Evolutionary conservation across 805 yeast genomes (phyloP).

Genomic region (Candida arabinofermentans): DNA sequence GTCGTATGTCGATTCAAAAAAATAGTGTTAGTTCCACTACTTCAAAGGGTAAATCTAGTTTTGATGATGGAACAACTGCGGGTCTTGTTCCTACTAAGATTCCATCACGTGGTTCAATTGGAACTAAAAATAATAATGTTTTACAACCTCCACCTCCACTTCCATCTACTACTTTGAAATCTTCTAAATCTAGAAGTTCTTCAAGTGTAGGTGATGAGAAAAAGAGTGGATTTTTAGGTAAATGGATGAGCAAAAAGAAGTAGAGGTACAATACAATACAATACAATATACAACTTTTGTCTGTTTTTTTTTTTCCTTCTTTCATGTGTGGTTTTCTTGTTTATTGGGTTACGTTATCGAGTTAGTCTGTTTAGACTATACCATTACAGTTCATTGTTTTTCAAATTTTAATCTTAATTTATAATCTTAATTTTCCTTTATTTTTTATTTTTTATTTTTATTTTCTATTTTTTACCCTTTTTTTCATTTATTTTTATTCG

Average conservation of each 20-base stretch:
- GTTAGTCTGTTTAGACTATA: too few species aligned
- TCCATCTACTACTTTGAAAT: too few species aligned
- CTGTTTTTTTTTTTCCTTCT: background rate
- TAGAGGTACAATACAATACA: background rate
- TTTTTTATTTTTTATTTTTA: background rate
- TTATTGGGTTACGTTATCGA: too few species aligned
- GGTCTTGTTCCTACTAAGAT: background rate
- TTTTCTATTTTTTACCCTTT: background rate
- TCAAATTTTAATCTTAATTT: too few species aligned
- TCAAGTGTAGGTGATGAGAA: background rate
- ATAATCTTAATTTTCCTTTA: too few species aligned
- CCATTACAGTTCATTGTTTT: too few species aligned
- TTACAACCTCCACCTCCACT: background rate
- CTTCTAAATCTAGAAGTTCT: conserved; percentile 1
- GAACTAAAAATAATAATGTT: background rate
- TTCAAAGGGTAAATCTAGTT: background rate
- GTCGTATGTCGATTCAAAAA: conserved; percentile 24
- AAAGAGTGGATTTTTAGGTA: conserved; percentile 14
- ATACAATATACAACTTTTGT: background rate
- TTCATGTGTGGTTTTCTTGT: background rate
- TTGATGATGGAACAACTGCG: background rate
- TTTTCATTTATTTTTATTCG: background rate
- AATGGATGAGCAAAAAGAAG: conserved; percentile 6
- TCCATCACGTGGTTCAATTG: background rate
- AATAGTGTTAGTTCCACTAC: background rate